Percentiles rank a stretch among this genome's conserved stretches.
phyloP scores from a whole-genome alignment of 169 alveolate species.

The Eimeria sp. region DNA sequence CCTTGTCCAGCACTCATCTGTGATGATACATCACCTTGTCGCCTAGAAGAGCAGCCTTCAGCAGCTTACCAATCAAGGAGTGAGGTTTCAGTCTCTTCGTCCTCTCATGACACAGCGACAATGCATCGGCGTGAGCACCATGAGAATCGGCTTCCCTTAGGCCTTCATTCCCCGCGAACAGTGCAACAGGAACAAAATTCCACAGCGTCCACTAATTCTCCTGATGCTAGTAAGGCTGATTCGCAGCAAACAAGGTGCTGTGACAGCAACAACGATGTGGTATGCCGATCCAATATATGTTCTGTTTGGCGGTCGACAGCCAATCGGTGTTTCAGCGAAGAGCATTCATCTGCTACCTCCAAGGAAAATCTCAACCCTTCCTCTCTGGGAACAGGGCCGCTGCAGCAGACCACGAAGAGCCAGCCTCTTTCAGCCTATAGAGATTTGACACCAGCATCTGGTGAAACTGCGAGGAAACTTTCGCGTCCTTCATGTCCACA shows the following conservation, averaged over 20 bases:
- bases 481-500: not conserved
- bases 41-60: not conserved
- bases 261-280: not conserved
- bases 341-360: not conserved
- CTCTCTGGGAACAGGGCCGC: not conserved
- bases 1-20: not conserved
- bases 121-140: not conserved
- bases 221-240: not conserved
- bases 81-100: not conserved
- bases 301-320: not conserved
- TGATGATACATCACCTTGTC: not conserved
- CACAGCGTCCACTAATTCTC: not conserved
- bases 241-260: not conserved
- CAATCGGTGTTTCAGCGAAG: not conserved
- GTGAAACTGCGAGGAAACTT: not conserved
- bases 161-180: not conserved
- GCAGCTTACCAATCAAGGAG: constrained; percentile 6
- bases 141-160: not conserved
- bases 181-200: not conserved
- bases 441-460: not conserved
- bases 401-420: not conserved
- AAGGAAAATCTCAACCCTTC: not conserved
- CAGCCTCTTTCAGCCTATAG: not conserved
- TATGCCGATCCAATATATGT: not conserved
- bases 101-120: not conserved